Evolutionary conservation across 1,284 basidiomycete genomes (phyloP).

Genomic region (Neolentinus lepideus): DNA sequence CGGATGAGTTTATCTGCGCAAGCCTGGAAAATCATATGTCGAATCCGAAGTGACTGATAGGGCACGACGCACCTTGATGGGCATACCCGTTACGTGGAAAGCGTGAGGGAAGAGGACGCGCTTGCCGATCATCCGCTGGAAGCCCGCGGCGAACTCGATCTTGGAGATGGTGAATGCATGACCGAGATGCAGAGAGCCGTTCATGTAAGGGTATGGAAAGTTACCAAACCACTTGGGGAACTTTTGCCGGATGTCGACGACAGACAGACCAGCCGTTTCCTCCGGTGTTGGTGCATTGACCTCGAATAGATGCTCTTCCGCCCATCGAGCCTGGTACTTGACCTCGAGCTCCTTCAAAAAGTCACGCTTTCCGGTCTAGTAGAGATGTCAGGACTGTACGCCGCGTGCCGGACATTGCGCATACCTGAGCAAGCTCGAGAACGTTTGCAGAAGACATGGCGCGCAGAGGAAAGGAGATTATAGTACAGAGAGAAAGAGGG

Average conservation of each 20-base stretch:
- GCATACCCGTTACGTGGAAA: conserved; percentile 97
- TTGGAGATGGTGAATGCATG: conserved; percentile 99
- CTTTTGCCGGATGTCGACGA: conserved; percentile 58
- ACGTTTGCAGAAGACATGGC: not conserved
- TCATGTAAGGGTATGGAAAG: conserved; percentile 98
- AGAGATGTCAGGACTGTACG: not conserved
- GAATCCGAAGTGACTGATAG: not conserved
- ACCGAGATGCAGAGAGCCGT: conserved; percentile 94
- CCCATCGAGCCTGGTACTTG: conserved; percentile 82
- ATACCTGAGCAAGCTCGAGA: conserved; percentile 1
- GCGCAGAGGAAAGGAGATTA: not conserved
- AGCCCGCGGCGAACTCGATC: conserved; percentile 96
- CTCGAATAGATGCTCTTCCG: conserved; percentile 69
- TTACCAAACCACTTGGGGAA: conserved; percentile 97
- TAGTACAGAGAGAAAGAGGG: conserved; percentile 1
- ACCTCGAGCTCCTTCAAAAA: conserved; percentile 78
- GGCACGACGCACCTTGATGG: conserved; percentile 75
- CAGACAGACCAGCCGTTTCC: conserved; percentile 57
- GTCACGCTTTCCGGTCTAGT: conserved; percentile 89
- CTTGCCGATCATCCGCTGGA: conserved; percentile 94
- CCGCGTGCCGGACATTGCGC: not conserved
- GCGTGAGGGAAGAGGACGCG: conserved; percentile 93
- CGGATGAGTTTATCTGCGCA: conserved; percentile 96
- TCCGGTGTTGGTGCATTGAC: conserved; percentile 72
- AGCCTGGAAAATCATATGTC: conserved; percentile 43